phyloP scores from a whole-genome alignment of 2,329 filamentous ascomycete species.

The Teratosphaeria viscida region DNA sequence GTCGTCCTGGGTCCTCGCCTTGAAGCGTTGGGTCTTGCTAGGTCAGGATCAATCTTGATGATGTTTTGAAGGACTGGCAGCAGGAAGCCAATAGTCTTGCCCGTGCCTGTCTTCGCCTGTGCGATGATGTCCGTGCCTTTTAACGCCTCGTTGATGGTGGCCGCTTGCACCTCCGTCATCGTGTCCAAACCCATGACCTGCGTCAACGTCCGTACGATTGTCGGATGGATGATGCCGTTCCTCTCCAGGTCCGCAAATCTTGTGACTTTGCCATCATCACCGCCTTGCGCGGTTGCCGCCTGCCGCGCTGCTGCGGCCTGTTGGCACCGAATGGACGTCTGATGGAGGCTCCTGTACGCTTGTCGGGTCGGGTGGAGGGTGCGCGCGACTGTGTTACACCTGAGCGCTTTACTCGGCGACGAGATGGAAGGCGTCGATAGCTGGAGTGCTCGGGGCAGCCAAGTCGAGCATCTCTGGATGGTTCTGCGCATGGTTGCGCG shows the following conservation, averaged over 20 bases:
- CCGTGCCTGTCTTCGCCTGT: constrained; percentile 92
- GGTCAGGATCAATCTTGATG: constrained; percentile 50
- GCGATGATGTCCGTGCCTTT: constrained; percentile 75
- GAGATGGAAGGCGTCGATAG: constrained; percentile 8
- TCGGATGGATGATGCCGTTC: constrained; percentile 47
- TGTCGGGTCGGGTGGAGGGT: background rate
- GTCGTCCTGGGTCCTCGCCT: constrained; percentile 42
- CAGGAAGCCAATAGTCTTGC: constrained; percentile 91
- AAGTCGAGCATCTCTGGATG: constrained; percentile 21
- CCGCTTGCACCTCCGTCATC: constrained; percentile 88
- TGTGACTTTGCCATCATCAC: constrained; percentile 23
- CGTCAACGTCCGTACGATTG: constrained; percentile 59
- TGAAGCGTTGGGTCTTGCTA: constrained; percentile 39
- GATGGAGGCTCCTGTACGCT: constrained; percentile 23
- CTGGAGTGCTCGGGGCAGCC: constrained; percentile 11
- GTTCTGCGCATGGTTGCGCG: constrained; percentile 19
- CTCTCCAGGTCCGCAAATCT: constrained; percentile 35
- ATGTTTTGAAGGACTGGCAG: constrained; percentile 76
- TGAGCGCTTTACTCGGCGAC: constrained; percentile 8
- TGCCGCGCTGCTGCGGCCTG: constrained; percentile 17
- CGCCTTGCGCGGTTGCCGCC: constrained; percentile 7
- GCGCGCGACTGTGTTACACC: background rate
- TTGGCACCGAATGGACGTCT: constrained; percentile 28
- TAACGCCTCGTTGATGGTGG: constrained; percentile 71
- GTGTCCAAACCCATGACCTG: constrained; percentile 62